A percentile compares a stretch with the other conserved stretches of the same genome.
These are phyloP conservation scores for Celoporthe dispersa DNA, from an alignment of 2,329 filamentous ascomycete species.

Conservation along the genomic window DNA sequence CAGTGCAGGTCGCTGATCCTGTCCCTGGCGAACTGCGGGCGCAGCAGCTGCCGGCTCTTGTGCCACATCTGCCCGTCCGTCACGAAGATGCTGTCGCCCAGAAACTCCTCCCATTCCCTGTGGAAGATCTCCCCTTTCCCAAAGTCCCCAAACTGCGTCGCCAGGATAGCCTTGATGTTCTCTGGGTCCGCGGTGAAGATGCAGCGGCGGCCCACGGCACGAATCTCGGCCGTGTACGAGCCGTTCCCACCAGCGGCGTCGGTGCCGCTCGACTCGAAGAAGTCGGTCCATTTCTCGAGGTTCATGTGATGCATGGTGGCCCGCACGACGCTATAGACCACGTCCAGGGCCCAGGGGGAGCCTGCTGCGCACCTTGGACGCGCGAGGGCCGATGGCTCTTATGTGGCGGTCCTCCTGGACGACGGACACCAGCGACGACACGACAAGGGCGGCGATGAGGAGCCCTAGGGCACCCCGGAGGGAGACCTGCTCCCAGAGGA, in stretches of 20 bases:
- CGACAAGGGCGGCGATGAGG: constrained; percentile 42
- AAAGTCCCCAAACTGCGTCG: constrained; percentile 82
- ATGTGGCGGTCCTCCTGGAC: constrained; percentile 51
- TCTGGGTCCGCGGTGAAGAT: constrained; percentile 82
- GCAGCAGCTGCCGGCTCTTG: constrained; percentile 76
- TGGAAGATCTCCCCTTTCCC: constrained; percentile 82
- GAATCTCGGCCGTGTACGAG: constrained; percentile 64
- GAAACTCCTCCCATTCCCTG: constrained; percentile 72
- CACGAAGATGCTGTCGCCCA: constrained; percentile 78
- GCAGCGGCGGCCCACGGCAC: constrained; percentile 59
- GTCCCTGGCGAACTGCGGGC: constrained; percentile 86
- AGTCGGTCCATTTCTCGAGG: constrained; percentile 62
- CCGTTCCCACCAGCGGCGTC: constrained; percentile 55
- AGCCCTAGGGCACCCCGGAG: constrained; percentile 44
- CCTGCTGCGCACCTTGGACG: constrained; percentile 41
- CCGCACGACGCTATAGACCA: constrained; percentile 61
- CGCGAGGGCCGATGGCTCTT: constrained; percentile 50
- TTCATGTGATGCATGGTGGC: constrained; percentile 59
- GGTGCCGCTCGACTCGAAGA: constrained; percentile 49
- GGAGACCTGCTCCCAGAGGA: constrained; percentile 50
- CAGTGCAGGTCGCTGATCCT: constrained; percentile 80
- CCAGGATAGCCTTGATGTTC: constrained; percentile 90
- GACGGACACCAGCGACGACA: constrained; percentile 44
- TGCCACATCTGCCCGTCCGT: constrained; percentile 84
- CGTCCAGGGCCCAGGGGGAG: constrained; percentile 67